Evolutionary conservation across 805 yeast genomes (phyloP), one percentile per base, ranked within the genome.

Genomic region (Candida montana): DNA sequence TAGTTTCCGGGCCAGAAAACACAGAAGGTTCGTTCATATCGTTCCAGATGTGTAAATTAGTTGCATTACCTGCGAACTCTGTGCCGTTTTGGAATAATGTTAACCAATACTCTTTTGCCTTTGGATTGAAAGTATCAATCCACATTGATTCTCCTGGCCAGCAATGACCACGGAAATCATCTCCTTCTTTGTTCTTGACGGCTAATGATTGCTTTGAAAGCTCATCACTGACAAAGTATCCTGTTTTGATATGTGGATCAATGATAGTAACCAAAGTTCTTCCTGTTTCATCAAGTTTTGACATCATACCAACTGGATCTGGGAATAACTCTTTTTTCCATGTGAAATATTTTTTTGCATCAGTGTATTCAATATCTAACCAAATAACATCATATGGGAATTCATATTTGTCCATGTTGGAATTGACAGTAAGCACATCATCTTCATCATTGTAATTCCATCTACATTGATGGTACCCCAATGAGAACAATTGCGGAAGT

Each of bases 11-110:
- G 2, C 98, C 99, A 51, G 82, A 77, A 59, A 93, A 93, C 5
- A 93, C 83, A 0, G 97, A 87, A 1, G 98, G 97, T 64, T 93
- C 99, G 63, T 85, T 87, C 99, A 93, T 93, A 61, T 93, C 99
- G 62, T 91, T 93, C 99, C 99, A 93, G 16, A 93, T 66, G 54
- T 82, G 82, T 35, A 88, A 61, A 55, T 93, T 93, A 12, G 74
- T 67, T 9, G 83, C 73, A 33, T 64, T 53, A 1, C 75, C 75
- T 40, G 71, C 67, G 39, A 74, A 68, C 2, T 62, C 55, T 4
- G 69, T 58, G 9, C 80, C 78, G 42, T 70, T 68, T 19, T 57
- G 58, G 54, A 74, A 79, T 36, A 77, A 71, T 2, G 61, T 46
- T 36, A 64, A 65, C 96, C 96, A 90, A 44, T 72, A 71, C 5